phyloP scores from a whole-genome alignment of 441 rosid genomes.

The Populus trichocarpa region DNA sequence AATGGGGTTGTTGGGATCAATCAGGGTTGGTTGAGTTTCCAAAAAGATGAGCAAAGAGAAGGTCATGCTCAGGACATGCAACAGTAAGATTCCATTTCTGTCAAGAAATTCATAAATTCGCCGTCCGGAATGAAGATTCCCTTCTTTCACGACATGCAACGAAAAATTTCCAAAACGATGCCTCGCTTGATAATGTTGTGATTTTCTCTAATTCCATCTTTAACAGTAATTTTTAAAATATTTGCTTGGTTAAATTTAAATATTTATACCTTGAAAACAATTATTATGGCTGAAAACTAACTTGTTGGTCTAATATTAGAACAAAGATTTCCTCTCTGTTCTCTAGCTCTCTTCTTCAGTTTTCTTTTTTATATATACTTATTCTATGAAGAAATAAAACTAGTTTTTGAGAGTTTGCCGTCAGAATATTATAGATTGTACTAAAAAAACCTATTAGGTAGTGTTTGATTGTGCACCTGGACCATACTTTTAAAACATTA shows the following conservation, averaged over 20 bases:
- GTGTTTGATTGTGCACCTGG: too few species aligned
- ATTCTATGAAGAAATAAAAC: not conserved
- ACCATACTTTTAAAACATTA: too few species aligned
- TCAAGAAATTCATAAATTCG: not conserved
- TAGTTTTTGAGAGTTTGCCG: not conserved
- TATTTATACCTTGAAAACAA: too few species aligned
- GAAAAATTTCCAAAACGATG: too few species aligned
- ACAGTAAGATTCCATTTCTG: not conserved
- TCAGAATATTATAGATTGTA: not conserved
- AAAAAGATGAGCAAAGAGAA: not conserved
- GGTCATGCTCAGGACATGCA: not conserved
- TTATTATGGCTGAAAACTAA: not conserved
- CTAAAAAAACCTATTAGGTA: not conserved
- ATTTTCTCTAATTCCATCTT: too few species aligned
- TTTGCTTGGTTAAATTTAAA: too few species aligned
- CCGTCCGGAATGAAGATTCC: not conserved
- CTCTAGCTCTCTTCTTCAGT: not conserved
- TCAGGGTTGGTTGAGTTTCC: not conserved
- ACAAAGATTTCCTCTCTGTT: not conserved
- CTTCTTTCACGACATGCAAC: not conserved
- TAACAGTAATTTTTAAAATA: too few species aligned
- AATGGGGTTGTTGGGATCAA: not conserved
- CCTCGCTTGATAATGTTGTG: too few species aligned
- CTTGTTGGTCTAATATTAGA: not conserved
- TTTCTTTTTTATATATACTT: too few species aligned